A percentile compares a stretch with the other conserved stretches of the same genome.
Conservation (phyloP, 306 rosid genomes). For the Cicer bijugum region DNA sequence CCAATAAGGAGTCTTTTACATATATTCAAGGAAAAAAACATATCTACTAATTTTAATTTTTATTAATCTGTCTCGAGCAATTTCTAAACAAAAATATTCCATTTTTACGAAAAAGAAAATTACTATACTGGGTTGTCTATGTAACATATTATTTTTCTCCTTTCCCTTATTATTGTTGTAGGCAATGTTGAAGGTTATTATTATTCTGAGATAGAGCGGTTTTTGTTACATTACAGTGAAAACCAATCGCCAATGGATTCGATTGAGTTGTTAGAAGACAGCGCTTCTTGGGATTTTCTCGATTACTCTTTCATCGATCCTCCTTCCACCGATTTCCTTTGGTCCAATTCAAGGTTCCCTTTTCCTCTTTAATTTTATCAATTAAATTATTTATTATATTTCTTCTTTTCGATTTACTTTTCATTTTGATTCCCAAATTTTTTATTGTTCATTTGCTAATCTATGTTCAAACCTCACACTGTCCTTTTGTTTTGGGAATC, state of each 20-base stretch:
- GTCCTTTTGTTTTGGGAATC: conserved; percentile 16
- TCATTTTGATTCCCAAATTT: neutral
- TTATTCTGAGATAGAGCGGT: conserved; percentile 8
- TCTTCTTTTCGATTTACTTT: neutral
- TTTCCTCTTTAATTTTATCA: neutral
- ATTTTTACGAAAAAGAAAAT: too few species aligned
- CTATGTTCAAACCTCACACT: neutral
- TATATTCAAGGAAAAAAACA: too few species aligned
- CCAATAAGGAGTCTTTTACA: too few species aligned
- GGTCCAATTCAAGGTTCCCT: conserved; percentile 55
- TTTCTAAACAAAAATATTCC: too few species aligned
- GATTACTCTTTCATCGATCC: conserved; percentile 62
- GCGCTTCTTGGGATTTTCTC: conserved; percentile 61
- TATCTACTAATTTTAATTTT: too few species aligned
- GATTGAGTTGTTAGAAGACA: conserved; percentile 39
- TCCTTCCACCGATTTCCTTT: conserved; percentile 60
- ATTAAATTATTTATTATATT: neutral
- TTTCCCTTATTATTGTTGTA: neutral
- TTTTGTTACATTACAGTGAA: conserved; percentile 2
- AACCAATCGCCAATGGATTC: conserved; percentile 58
- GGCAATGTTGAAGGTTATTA: neutral
- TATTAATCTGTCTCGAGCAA: too few species aligned
- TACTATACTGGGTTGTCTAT: too few species aligned
- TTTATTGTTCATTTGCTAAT: neutral
- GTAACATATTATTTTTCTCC: too few species aligned